These are phyloP conservation scores for Epicoccum nigrum DNA, from an alignment of 2,329 filamentous ascomycete genomes.

Conservation along the genomic window DNA sequence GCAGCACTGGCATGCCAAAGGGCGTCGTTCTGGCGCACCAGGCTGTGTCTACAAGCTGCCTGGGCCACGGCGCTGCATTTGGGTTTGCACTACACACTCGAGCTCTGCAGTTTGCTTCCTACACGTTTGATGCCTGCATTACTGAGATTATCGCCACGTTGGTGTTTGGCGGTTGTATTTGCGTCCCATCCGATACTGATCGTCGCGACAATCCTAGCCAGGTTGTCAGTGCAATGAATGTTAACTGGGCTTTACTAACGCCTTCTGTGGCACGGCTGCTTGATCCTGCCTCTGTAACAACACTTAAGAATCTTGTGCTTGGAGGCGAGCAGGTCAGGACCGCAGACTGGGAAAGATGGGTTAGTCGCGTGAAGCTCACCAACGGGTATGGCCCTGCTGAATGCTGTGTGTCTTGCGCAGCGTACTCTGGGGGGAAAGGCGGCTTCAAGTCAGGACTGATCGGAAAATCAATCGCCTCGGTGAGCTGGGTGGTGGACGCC, in stretches of 20 bases:
- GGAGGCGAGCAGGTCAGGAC: no score
- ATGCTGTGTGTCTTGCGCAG: no score
- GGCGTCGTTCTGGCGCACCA: slow-evolving; percentile 70
- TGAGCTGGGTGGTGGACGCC: slow-evolving; percentile 37
- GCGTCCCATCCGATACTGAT: slow-evolving; percentile 53
- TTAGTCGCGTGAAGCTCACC: no score
- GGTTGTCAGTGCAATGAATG: slow-evolving; percentile 24
- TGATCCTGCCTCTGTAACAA: no score
- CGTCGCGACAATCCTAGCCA: slow-evolving; percentile 48
- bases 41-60: no score
- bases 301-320: no score
- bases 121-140: slow-evolving; percentile 59
- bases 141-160: slow-evolving; percentile 59
- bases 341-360: no score
- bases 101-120: slow-evolving; percentile 45
- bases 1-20: slow-evolving; percentile 63
- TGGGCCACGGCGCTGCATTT: neutral
- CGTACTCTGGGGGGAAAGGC: no score
- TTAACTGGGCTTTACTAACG: slow-evolving; percentile 38
- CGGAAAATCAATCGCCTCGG: no score
- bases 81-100: no score
- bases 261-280: slow-evolving; percentile 41
- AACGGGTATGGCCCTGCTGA: slow-evolving; percentile 13
- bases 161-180: slow-evolving; percentile 54
- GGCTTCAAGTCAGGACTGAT: no score